A percentile compares a stretch with the other conserved stretches of the same genome.
These are phyloP conservation scores for Fusarium floridanum DNA, from an alignment of 2,329 filamentous ascomycete species.

Conservation along the genomic window DNA sequence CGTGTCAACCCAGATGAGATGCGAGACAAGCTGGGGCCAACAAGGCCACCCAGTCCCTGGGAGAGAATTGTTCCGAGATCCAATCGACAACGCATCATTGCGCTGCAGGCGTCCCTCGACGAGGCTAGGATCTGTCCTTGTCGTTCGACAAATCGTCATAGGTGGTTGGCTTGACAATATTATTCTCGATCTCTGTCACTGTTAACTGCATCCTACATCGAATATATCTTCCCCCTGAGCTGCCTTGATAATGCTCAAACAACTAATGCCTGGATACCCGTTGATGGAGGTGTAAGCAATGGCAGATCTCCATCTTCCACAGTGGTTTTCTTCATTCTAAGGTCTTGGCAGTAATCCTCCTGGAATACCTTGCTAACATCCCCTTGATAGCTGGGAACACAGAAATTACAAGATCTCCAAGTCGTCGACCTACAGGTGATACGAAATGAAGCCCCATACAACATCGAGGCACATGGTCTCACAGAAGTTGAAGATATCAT, in stretches of 20 bases:
- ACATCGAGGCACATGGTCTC: slow-evolving; percentile 4
- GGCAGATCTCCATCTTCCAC: slow-evolving; percentile 28
- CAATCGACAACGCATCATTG: slow-evolving; percentile 10
- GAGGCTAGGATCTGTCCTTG: background rate
- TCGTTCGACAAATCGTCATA: background rate
- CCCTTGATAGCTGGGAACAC: slow-evolving; percentile 10
- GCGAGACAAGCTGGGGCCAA: slow-evolving; percentile 7
- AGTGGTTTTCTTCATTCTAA: background rate
- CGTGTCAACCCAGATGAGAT: slow-evolving; percentile 11
- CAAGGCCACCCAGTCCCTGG: slow-evolving; percentile 8
- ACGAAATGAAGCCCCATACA: slow-evolving; percentile 19
- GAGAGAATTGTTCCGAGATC: slow-evolving; percentile 7
- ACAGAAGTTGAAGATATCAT: slow-evolving; percentile 11
- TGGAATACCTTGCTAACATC: slow-evolving; percentile 20
- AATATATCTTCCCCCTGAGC: slow-evolving; percentile 17
- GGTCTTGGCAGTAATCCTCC: slow-evolving; percentile 14
- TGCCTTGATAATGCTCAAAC: slow-evolving; percentile 18
- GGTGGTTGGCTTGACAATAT: background rate
- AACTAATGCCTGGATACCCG: slow-evolving; percentile 1
- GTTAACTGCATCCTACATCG: slow-evolving; percentile 8
- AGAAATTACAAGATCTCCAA: slow-evolving; percentile 17
- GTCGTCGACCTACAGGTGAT: background rate
- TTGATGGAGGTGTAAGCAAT: slow-evolving; percentile 24
- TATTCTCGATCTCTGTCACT: slow-evolving; percentile 22
- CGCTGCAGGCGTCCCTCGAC: background rate